phyloP scores from a whole-genome alignment of 1,284 basidiomycete species.

The Naganishia albida region DNA sequence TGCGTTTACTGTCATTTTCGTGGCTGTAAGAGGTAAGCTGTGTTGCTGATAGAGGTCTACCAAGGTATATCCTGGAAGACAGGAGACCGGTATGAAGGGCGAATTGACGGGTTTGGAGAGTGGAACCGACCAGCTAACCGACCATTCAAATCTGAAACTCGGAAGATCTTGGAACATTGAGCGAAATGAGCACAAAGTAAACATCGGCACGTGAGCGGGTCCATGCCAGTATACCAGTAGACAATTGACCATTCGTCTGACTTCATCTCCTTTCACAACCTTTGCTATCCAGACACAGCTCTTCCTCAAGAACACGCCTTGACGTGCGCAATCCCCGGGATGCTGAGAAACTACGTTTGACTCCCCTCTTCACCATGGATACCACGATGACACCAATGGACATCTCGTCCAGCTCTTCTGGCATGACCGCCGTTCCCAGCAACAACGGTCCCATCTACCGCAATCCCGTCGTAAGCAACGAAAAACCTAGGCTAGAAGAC shows the following conservation, averaged over 20 bases:
- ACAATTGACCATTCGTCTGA: background rate
- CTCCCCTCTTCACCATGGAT: conserved; percentile 6
- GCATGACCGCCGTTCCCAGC: background rate
- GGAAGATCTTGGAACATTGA: background rate
- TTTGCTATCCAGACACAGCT: no score
- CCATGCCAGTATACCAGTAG: no score
- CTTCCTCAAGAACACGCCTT: no score
- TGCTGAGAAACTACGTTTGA: background rate
- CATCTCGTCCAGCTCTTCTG: background rate
- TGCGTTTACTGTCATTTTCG: background rate
- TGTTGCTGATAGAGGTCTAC: no score
- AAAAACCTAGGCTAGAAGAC: conserved; percentile 5
- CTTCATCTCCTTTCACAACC: background rate
- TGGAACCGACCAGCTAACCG: no score
- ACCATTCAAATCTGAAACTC: no score
- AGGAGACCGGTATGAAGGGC: no score
- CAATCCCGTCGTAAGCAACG: conserved; percentile 23
- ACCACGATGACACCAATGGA: conserved; percentile 7
- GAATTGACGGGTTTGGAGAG: no score
- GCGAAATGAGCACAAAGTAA: conserved; percentile 25
- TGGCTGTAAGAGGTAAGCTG: background rate
- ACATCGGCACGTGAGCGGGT: background rate
- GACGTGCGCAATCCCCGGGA: no score
- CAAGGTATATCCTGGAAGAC: no score
- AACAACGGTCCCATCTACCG: background rate